Percentiles rank a stretch among this genome's conserved stretches.
Evolutionary conservation across 441 rosid genomes (phyloP).

Genomic region (Pelargonium cotyledonis): DNA sequence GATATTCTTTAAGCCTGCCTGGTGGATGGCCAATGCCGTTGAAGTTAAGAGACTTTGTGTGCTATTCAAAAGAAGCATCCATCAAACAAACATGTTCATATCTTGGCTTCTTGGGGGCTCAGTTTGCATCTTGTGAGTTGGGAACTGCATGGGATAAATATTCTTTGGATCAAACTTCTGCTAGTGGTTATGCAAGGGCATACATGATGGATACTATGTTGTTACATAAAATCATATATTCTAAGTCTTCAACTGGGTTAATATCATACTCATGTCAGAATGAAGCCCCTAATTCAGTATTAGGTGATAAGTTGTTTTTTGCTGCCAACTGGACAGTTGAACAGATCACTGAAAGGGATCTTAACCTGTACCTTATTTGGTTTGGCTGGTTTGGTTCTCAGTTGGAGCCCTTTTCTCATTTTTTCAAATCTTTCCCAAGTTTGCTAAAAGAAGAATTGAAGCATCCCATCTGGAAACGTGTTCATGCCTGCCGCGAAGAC

Average conservation of each 20-base stretch:
- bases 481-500: conserved; percentile 36
- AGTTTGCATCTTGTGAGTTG: conserved; percentile 38
- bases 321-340: conserved; percentile 31
- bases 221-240: conserved; percentile 35
- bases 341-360: conserved; percentile 9
- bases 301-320: conserved; percentile 44
- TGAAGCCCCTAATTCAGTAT: conserved; percentile 25
- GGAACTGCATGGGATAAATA: conserved; percentile 23
- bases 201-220: conserved; percentile 34
- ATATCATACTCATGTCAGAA: conserved; percentile 20
- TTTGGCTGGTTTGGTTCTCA: conserved; percentile 11
- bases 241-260: conserved; percentile 35
- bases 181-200: conserved; percentile 21
- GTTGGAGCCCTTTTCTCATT: conserved; percentile 7
- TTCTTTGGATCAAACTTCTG: conserved; percentile 23
- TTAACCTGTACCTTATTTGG: conserved; percentile 2
- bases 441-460: background rate
- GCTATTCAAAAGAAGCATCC: conserved; percentile 60
- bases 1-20: conserved; percentile 45
- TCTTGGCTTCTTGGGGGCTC: conserved; percentile 72
- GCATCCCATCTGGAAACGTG: conserved; percentile 52
- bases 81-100: conserved; percentile 81
- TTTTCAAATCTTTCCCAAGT: conserved; percentile 11
- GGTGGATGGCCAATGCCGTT: conserved; percentile 90
- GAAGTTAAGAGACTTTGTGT: conserved; percentile 50